A percentile compares a stretch with the other conserved stretches of the same genome.
phyloP scores from a whole-genome alignment of 805 yeast genomes.

The Teunomyces lycoperdinae region DNA sequence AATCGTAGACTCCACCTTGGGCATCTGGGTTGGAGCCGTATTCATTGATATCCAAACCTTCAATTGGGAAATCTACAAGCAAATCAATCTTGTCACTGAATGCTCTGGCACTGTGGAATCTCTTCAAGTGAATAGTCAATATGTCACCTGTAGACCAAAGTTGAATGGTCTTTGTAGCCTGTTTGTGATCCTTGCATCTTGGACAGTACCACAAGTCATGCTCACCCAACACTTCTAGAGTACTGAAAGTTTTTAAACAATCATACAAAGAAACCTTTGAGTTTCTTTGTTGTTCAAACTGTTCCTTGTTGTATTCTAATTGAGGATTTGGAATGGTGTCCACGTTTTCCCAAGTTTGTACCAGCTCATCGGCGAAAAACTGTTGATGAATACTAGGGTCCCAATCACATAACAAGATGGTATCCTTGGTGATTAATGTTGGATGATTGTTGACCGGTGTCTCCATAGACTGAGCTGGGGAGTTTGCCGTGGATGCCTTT shows the following conservation, averaged over 20 bases:
- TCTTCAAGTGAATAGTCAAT: slow-evolving; percentile 80
- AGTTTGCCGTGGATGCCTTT: slow-evolving; percentile 19
- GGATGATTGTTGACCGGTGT: slow-evolving; percentile 15
- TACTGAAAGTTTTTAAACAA: slow-evolving; percentile 71
- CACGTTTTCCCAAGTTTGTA: slow-evolving; percentile 54
- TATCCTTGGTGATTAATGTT: slow-evolving; percentile 16
- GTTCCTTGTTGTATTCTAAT: slow-evolving; percentile 45
- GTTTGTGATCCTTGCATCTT: slow-evolving; percentile 79
- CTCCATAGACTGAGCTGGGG: slow-evolving; percentile 10
- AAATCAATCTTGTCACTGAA: slow-evolving; percentile 88
- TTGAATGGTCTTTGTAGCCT: slow-evolving; percentile 87
- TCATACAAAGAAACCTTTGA: slow-evolving; percentile 55
- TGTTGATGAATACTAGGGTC: slow-evolving; percentile 42
- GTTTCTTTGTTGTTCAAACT: slow-evolving; percentile 39
- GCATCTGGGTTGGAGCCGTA: slow-evolving; percentile 38
- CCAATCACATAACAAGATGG: slow-evolving; percentile 66
- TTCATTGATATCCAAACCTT: slow-evolving; percentile 69
- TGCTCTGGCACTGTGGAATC: slow-evolving; percentile 81
- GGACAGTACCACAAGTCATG: slow-evolving; percentile 96
- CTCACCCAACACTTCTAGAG: slow-evolving; percentile 80
- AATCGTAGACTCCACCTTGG: slow-evolving; percentile 61
- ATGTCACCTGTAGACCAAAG: slow-evolving; percentile 94
- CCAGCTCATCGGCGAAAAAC: slow-evolving; percentile 51
- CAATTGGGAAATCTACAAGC: slow-evolving; percentile 82
- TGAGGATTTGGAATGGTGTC: slow-evolving; percentile 47